Base-by-base conservation (phyloP, 2,329 filamentous ascomycete genomes). In the Stachybotrys elegans region DNA sequence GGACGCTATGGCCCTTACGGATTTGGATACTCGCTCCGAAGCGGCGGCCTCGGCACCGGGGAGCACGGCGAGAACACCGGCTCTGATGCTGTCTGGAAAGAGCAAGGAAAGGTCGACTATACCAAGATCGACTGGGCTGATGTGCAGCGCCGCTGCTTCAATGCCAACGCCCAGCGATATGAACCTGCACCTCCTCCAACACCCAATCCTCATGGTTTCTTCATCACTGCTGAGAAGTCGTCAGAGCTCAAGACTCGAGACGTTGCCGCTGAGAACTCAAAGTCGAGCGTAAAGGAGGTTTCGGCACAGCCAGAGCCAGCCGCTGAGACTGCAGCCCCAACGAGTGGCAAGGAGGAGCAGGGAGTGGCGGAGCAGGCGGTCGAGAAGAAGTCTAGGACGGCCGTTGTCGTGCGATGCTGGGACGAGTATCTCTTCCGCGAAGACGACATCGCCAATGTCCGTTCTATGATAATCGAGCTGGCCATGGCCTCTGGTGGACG, bases 1-100 rank as follows among this genome's bases (percentile, higher is more conserved):
- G 92, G 92, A 4, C 79, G 90, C 50, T 79, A 93, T 22, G 91
- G 88, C 0, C 87, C 92, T 0, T 98, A 98, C 55, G 92, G 92
- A 0, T 80, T 89, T 48, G 92, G 92, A 8, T 97, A 97, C 62
- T 88, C 86, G 23, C 71, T 77, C 25, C 81, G 82, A 46, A 81
- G 77, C 51, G 92, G 92, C 12, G 92, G 92, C 2, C 81, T 86
- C 21, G 90, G 92, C 5, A 83, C 87, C n/a, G 91, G 88, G 11
- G 79, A 94, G 63, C 83, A 90, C 55, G 89, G 89, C 19, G 87
- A 96, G 50, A 81, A 76, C 40, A 86, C 93, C 51, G 91, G 89
- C 4, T 76, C 81, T n/a, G 85, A 91, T 34, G 71, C 77, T 19
- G 83, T 95, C 8, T 96, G 91, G 90, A 73, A 79, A 12, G 74